phyloP scores from a whole-genome alignment of 768 basidiomycete species.

The Naganishia antarctica region DNA sequence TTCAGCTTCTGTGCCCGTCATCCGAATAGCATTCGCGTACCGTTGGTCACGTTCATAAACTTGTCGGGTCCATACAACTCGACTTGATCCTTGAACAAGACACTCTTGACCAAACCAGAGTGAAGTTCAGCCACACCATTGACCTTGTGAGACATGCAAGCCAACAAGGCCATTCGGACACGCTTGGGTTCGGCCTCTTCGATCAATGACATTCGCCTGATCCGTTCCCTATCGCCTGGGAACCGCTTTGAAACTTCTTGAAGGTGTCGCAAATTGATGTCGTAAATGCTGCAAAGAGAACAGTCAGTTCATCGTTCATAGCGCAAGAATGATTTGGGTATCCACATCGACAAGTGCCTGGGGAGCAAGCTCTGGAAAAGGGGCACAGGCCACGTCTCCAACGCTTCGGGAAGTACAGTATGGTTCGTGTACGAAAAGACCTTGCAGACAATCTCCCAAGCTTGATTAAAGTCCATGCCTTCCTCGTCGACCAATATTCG shows the following conservation, averaged over 20 bases:
- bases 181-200: slow-evolving; percentile 88
- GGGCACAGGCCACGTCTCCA: slow-evolving; percentile 80
- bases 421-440: slow-evolving; percentile 90
- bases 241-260: slow-evolving; percentile 79
- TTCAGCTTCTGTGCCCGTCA: slow-evolving; percentile 52
- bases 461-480: slow-evolving; percentile 70
- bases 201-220: slow-evolving; percentile 84
- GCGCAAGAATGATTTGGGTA: not conserved
- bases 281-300: slow-evolving; percentile 9
- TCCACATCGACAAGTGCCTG: slow-evolving; percentile 51
- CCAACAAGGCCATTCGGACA: slow-evolving; percentile 64
- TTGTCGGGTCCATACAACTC: slow-evolving; percentile 82
- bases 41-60: slow-evolving; percentile 66
- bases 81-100: slow-evolving; percentile 68
- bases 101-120: slow-evolving; percentile 73
- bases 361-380: slow-evolving; percentile 80
- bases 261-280: slow-evolving; percentile 45
- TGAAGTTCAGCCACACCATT: slow-evolving; percentile 98
- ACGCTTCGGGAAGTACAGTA: slow-evolving; percentile 66
- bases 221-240: slow-evolving; percentile 75
- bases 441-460: slow-evolving; percentile 83
- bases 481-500: slow-evolving; percentile 82
- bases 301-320: slow-evolving; percentile 39
- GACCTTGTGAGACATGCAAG: slow-evolving; percentile 59
- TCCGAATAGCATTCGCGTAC: slow-evolving; percentile 47